Conservation (phyloP, 106 monocot species). For the Platanthera zijinensis region DNA sequence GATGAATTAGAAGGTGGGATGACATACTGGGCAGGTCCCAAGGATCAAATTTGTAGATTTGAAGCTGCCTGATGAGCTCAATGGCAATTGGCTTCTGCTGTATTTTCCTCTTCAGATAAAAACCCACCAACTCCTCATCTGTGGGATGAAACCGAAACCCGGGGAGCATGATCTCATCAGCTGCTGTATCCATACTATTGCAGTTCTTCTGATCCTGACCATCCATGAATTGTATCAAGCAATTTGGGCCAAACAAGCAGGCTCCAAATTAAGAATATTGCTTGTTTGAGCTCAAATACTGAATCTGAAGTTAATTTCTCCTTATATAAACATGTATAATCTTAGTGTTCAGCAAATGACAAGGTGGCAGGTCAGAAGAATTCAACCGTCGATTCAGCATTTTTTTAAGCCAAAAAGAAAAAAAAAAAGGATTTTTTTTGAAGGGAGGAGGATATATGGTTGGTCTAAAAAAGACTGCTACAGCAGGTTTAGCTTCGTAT, state of each 20-base stretch:
- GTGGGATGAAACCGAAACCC: conserved; percentile 81
- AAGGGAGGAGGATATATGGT: no score
- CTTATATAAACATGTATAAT: conserved; percentile 4
- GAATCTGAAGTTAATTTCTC: not conserved
- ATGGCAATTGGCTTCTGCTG: conserved; percentile 68
- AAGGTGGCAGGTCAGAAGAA: not conserved
- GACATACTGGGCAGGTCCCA: conserved; percentile 88
- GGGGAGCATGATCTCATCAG: conserved; percentile 61
- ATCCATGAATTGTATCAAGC: no score
- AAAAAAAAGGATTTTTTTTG: no score
- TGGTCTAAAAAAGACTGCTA: not conserved
- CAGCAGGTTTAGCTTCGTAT: not conserved
- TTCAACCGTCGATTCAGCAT: not conserved
- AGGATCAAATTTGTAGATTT: conserved; percentile 90
- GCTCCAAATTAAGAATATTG: no score
- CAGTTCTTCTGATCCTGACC: conserved; percentile 1
- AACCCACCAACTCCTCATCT: conserved; percentile 74
- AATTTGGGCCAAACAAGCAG: no score
- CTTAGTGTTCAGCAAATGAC: not conserved
- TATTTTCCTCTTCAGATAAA: conserved; percentile 75
- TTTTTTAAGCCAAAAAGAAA: not conserved
- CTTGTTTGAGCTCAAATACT: no score
- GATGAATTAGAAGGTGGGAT: not conserved
- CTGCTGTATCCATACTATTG: conserved; percentile 42
- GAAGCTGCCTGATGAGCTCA: conserved; percentile 82